Percentiles rank a stretch among this genome's conserved stretches.
phyloP scores from a whole-genome alignment of 2,329 filamentous ascomycete species.

The Zalaria sp. region DNA sequence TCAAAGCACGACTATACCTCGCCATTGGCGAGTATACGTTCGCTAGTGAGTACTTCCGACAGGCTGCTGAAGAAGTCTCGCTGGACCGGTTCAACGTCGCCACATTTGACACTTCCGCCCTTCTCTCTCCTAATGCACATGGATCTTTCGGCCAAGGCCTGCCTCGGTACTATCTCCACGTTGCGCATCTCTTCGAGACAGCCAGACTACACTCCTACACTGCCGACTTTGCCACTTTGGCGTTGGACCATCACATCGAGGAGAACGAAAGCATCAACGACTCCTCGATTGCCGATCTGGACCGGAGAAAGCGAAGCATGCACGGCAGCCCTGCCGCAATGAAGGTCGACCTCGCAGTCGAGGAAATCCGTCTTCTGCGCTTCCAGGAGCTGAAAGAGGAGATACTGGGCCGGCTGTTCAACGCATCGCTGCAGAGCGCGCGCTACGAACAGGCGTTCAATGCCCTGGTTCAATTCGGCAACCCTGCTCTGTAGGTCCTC shows the following conservation, averaged over 20 bases:
- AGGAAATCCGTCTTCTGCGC: constrained; percentile 19
- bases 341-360: constrained; percentile 13
- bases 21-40: constrained; percentile 58
- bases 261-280: constrained; percentile 8
- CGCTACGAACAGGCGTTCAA: constrained; percentile 75
- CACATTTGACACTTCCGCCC: constrained; percentile 34
- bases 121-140: constrained; percentile 65
- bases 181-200: constrained; percentile 69
- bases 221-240: constrained; percentile 63
- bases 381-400: constrained; percentile 40
- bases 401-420: constrained; percentile 72
- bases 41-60: constrained; percentile 66
- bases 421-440: constrained; percentile 61
- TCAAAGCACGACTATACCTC: constrained; percentile 69
- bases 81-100: constrained; percentile 13
- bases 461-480: constrained; percentile 58
- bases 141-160: constrained; percentile 56
- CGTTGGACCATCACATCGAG: constrained; percentile 10
- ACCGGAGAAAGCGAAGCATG: constrained; percentile 13
- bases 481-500: constrained; percentile 45
- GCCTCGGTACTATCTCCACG: constrained; percentile 74
- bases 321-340: constrained; percentile 14
- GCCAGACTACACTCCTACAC: constrained; percentile 66
- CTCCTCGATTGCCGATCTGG: constrained; percentile 11
- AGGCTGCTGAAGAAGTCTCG: constrained; percentile 38